phyloP scores from a whole-genome alignment of 441 rosid genomes.

The Melastoma candidum region DNA sequence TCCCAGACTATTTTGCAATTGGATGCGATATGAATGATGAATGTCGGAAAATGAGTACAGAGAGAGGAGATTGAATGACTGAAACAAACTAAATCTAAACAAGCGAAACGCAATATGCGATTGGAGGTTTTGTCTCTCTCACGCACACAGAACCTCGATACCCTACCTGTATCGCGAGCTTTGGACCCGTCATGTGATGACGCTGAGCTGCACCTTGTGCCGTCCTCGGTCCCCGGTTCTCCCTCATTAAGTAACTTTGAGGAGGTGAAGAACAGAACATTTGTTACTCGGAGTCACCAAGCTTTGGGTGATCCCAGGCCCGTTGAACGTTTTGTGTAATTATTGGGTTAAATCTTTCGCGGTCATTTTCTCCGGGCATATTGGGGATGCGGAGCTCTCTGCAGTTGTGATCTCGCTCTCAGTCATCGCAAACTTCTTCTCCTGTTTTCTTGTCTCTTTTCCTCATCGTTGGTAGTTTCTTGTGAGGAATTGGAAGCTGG shows the following conservation, averaged over 20 bases:
- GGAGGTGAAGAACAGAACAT: conserved; percentile 32
- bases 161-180: no score
- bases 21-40: no score
- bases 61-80: no score
- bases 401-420: conserved; percentile 71
- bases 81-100: no score
- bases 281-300: conserved; percentile 40
- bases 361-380: conserved; percentile 73
- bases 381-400: conserved; percentile 77
- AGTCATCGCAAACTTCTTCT: conserved; percentile 73
- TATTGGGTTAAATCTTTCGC: conserved; percentile 81
- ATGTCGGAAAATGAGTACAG: no score
- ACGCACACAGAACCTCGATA: no score
- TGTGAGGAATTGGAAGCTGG: background rate
- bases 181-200: conserved; percentile 12
- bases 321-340: conserved; percentile 71
- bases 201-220: conserved; percentile 48
- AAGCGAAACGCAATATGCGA: no score
- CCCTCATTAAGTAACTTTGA: conserved; percentile 28
- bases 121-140: no score
- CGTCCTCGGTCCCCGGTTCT: conserved; percentile 27
- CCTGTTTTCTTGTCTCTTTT: conserved; percentile 52
- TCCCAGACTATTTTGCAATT: no score
- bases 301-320: conserved; percentile 74
- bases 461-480: background rate